These are phyloP conservation scores for Cutaneotrichosporon dermatis DNA, from an alignment of 1,284 basidiomycete genomes.

Conservation along the genomic window DNA sequence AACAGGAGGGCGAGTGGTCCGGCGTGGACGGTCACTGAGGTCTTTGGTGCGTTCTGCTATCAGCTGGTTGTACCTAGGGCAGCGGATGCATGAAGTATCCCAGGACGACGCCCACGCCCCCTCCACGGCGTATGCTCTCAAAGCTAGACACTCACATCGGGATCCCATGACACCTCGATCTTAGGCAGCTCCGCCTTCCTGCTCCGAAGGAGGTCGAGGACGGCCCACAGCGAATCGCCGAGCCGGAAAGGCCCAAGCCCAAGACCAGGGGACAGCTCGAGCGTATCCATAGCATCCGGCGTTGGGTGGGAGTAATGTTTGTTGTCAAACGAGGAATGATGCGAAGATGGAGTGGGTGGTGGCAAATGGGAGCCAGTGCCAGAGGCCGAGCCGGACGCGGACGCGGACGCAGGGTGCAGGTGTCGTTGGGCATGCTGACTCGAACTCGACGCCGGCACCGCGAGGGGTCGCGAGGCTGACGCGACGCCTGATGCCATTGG, in stretches of 20 bases:
- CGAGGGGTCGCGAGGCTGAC: background rate
- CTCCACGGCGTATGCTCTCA: too few relatives aligned
- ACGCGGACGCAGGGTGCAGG: background rate
- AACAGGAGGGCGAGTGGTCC: conserved; percentile 74
- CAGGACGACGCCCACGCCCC: too few relatives aligned
- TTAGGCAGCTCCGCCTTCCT: conserved; percentile 61
- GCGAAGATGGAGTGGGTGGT: background rate
- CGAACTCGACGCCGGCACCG: background rate
- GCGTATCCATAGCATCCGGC: conserved; percentile 47
- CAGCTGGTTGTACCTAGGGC: background rate
- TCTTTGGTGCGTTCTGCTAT: conserved; percentile 52
- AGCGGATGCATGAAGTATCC: background rate
- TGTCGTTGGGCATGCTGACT: background rate
- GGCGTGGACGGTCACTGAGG: conserved; percentile 70
- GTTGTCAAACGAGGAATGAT: background rate
- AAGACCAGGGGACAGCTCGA: conserved; percentile 70
- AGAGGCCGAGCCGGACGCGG: too few relatives aligned
- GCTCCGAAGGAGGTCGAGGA: conserved; percentile 62
- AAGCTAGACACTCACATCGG: conserved; percentile 52
- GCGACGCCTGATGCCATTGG: background rate
- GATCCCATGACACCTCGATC: conserved; percentile 77
- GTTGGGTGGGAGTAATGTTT: background rate
- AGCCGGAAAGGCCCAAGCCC: conserved; percentile 73
- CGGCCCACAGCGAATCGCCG: conserved; percentile 73
- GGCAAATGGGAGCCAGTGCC: background rate